Base-by-base conservation (phyloP, 164 flowering plant species). In the Nymphaea thermarum region DNA sequence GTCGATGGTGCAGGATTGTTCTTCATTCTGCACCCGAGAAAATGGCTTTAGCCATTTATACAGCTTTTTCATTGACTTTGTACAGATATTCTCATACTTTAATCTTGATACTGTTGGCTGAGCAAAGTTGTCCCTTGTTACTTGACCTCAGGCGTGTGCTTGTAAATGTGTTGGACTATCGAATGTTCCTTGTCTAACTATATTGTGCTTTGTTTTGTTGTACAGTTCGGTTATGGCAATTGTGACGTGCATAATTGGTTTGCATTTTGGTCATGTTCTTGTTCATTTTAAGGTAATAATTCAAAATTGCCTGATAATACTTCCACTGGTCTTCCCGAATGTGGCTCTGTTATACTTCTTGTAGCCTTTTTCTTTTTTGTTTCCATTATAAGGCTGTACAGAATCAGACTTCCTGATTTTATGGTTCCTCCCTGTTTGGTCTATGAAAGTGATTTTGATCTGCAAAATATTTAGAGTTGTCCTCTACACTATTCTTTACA, bases 221-320 rank as follows among this genome's bases (percentile, higher is more conserved):
- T 82, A 76, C 74, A 89, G 96, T 82, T 81, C 90, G 51, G 73
- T 83, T 66, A 86, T 86, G 89, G 88, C 93, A 25, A 72, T 82
- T 67, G 93, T 89, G 44, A 82, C 92, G 60, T 89, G 92, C 81
- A 71, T 87, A 73, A 73, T 89, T 45, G 96, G 96, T 42, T 73
- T 87, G 79, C 92, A 89, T 45, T 89, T 69, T 68, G 96, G 96
- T 65, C 96, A 89, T 66, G 71, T 87, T 66, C 77, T 89, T 47
- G 77, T 86, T 65, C 87, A 87, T 68, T 84, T 82, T 44, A 78
- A 87, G 85, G 95, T 86, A 66, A 72, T 44, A 36, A 55, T 36
- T 42, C 43, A 10, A 44, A 16, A 44, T 25, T 25, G 36, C 36
- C 36, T 25, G 36, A 0, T 25, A 25, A 25, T 10, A 6, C 36